A percentile compares a stretch with the other conserved stretches of the same genome.
These are phyloP conservation scores for Zygoascus flipseniorum DNA, from an alignment of 805 yeast species.

Conservation along the genomic window DNA sequence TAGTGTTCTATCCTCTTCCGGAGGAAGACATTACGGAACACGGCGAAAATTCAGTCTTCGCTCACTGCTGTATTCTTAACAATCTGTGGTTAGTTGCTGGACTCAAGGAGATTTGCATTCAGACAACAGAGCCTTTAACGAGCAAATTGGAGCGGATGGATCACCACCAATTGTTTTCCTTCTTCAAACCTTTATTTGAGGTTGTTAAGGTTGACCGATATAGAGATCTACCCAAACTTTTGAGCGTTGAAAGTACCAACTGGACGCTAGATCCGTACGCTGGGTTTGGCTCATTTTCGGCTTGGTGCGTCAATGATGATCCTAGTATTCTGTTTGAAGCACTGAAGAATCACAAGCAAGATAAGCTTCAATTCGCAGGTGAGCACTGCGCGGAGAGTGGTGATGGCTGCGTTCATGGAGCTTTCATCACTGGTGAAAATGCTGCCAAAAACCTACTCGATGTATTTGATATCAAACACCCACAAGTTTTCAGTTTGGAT, in stretches of 20 bases:
- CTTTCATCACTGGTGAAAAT: constrained; percentile 16
- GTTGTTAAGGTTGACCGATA: constrained; percentile 10
- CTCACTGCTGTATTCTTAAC: constrained; percentile 14
- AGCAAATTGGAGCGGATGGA: constrained; percentile 10
- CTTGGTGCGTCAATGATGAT: constrained; percentile 18
- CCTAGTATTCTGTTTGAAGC: constrained; percentile 17
- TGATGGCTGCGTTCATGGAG: constrained; percentile 19
- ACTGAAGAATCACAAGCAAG: constrained; percentile 8
- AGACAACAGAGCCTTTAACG: constrained; percentile 16
- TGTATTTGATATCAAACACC: constrained; percentile 3
- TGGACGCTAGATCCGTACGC: constrained; percentile 24
- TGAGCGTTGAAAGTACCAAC: constrained; percentile 17
- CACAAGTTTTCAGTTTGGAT: not conserved
- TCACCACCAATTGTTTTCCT: constrained; percentile 13
- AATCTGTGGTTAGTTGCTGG: constrained; percentile 19
- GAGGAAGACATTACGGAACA: not conserved
- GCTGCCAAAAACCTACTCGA: constrained; percentile 16
- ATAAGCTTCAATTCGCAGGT: constrained; percentile 24
- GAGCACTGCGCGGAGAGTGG: constrained; percentile 21
- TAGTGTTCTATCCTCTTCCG: constrained; percentile 15
- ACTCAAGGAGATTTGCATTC: constrained; percentile 17
- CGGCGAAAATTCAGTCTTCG: constrained; percentile 5
- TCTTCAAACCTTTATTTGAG: constrained; percentile 19
- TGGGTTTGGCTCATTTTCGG: constrained; percentile 25
- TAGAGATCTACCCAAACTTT: constrained; percentile 12